A percentile compares a stretch with the other conserved stretches of the same genome.
Conservation (phyloP, 1,284 basidiomycete genomes). For the Fomitopsis betulina region DNA sequence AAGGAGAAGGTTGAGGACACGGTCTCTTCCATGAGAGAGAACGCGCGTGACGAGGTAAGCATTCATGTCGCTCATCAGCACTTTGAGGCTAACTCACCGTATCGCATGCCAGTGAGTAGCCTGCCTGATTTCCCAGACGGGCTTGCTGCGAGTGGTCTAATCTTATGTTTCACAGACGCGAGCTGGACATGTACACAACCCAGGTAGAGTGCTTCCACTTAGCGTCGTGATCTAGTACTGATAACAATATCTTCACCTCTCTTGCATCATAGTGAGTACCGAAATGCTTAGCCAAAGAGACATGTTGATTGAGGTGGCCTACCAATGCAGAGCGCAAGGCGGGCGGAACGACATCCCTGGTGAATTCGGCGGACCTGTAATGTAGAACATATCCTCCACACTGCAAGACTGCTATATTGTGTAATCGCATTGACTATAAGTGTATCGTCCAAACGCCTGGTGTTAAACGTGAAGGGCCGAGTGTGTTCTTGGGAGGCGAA, state of each 20-base stretch:
- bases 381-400: not conserved
- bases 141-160: not conserved
- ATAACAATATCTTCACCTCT: not conserved
- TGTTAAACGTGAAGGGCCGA: not conserved
- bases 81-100: not conserved
- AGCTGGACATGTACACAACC: not conserved
- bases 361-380: constrained; percentile 6
- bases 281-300: too few species aligned
- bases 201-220: not conserved
- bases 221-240: not conserved
- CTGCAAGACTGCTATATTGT: too few species aligned
- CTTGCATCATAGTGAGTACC: not conserved
- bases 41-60: constrained; percentile 3
- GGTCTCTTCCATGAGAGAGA: constrained; percentile 3
- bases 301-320: not conserved
- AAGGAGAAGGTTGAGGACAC: constrained; percentile 4
- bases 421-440: too few species aligned
- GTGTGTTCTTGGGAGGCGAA: not conserved
- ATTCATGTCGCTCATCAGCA: not conserved
- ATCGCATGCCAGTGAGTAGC: not conserved
- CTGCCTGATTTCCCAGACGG: not conserved
- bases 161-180: not conserved
- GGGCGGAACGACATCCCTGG: constrained; percentile 4
- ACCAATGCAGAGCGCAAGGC: not conserved
- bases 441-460: too few species aligned